A percentile compares a stretch with the other conserved stretches of the same genome.
Evolutionary conservation across 139 green algal species (phyloP).

Genomic region (Haematococcus sp.): DNA sequence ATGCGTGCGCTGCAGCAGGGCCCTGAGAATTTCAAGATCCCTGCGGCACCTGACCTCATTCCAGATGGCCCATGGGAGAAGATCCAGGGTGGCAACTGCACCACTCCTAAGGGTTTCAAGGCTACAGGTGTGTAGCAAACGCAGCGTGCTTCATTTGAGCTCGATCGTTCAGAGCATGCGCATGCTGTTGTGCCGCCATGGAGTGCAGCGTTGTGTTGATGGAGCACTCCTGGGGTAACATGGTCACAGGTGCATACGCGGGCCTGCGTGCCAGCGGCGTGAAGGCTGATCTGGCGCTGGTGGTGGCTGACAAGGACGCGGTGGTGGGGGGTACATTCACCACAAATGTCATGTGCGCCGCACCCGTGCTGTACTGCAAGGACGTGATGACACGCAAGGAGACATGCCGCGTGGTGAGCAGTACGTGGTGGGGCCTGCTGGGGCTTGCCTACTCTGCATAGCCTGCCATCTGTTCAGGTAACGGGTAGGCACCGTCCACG

Average conservation of each 20-base stretch:
- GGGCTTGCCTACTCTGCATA: not conserved
- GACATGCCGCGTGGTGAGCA: constrained; percentile 64
- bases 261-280: constrained; percentile 73
- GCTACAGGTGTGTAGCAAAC: constrained; percentile 63
- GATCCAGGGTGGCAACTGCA: constrained; percentile 72
- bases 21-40: constrained; percentile 69
- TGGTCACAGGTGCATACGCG: constrained; percentile 75
- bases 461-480: not conserved
- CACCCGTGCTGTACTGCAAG: constrained; percentile 92
- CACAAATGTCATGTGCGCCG: constrained; percentile 93
- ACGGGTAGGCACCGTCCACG: not conserved
- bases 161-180: no score
- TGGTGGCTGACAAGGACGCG: constrained; percentile 78
- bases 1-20: no score
- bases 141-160: no score
- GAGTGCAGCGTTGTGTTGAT: no score
- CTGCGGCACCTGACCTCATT: constrained; percentile 85
- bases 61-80: constrained; percentile 85
- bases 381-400: constrained; percentile 71
- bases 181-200: no score
- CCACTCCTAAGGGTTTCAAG: constrained; percentile 89
- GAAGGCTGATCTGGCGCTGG: constrained; percentile 91
- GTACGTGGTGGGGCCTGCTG: not conserved
- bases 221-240: no score
- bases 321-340: constrained; percentile 89